Base-by-base conservation (phyloP, 2,329 filamentous ascomycete species). In the Ramichloridium luteum region DNA sequence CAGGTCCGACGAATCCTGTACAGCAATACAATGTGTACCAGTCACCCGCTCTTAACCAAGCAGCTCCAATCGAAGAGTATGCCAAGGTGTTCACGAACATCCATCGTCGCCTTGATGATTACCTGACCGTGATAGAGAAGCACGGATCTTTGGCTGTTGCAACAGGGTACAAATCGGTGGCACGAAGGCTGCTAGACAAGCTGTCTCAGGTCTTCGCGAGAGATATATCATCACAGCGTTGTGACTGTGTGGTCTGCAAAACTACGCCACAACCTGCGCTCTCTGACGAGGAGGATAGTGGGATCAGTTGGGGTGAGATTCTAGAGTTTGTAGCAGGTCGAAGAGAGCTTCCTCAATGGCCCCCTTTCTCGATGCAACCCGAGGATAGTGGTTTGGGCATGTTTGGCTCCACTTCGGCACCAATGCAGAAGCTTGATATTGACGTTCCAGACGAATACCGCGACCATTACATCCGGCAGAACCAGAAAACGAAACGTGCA, bases 161-260 rank as follows among this genome's bases (percentile, higher is more conserved):
- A 11, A 96, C 88, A 0, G 90, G 90, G 4, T 93, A 96, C 55
- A 76, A 83, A 32, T 94, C 88, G 0, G 81, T 96, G n/a, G 90
- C 90, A 3, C 76, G 90, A 4, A 74, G 86, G 31, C 61, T 96
- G 14, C 69, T 96, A 4, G 88, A 98, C 57, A 75, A 90, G 22
- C 66, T 98, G 3, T 88, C 94, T 53, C 83, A 88, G 35, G 85
- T 98, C 6, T 96, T 98, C 57, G 86, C 85, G 2, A 72, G 90
- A 37, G 88, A 96, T 50, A 77, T 98, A 20, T 86, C 86, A 0
- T 76, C 76, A 0, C 77, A 93, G 48, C 75, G 78, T n/a, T 96
- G 88, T 54, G 63, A 67, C 26, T 96, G 88, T 55, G 65, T 90
- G 34, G 82, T 94, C 66, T 96, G 88, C 51, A 72, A 78, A 28